phyloP scores from a whole-genome alignment of 306 rosid species.

The Rosa persica region DNA sequence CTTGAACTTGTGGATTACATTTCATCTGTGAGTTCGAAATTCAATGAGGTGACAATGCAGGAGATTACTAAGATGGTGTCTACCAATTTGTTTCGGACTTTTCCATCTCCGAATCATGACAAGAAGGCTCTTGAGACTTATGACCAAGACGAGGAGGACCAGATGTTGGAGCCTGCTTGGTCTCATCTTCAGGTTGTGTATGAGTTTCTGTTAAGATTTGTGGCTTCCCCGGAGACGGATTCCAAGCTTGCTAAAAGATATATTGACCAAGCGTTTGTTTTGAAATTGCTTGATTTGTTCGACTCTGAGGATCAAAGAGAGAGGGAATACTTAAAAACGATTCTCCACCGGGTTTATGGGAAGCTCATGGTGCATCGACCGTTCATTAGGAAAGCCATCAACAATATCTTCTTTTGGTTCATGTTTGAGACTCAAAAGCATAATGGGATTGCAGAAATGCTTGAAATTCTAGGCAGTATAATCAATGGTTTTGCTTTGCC shows the following conservation, averaged over 20 bases:
- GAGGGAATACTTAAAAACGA: conserved; percentile 64
- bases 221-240: conserved; percentile 59
- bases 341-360: conserved; percentile 62
- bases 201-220: conserved; percentile 54
- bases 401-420: conserved; percentile 56
- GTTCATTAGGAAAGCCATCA: conserved; percentile 61
- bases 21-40: conserved; percentile 42
- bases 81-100: conserved; percentile 49
- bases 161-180: conserved; percentile 60
- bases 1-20: conserved; percentile 63
- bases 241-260: conserved; percentile 61
- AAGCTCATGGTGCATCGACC: conserved; percentile 72
- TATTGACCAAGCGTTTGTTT: conserved; percentile 55
- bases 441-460: conserved; percentile 61
- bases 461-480: conserved; percentile 63
- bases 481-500: conserved; percentile 68
- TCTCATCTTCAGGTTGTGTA: conserved; percentile 63
- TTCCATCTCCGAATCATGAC: conserved; percentile 45
- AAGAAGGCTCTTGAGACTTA: conserved; percentile 36
- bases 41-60: conserved; percentile 51
- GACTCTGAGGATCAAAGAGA: conserved; percentile 72
- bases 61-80: conserved; percentile 59
- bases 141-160: conserved; percentile 64
- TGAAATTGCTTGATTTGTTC: conserved; percentile 60
- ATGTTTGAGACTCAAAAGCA: conserved; percentile 66